phyloP scores from a whole-genome alignment of 768 basidiomycete species.

The Rhizopogon sp. region DNA sequence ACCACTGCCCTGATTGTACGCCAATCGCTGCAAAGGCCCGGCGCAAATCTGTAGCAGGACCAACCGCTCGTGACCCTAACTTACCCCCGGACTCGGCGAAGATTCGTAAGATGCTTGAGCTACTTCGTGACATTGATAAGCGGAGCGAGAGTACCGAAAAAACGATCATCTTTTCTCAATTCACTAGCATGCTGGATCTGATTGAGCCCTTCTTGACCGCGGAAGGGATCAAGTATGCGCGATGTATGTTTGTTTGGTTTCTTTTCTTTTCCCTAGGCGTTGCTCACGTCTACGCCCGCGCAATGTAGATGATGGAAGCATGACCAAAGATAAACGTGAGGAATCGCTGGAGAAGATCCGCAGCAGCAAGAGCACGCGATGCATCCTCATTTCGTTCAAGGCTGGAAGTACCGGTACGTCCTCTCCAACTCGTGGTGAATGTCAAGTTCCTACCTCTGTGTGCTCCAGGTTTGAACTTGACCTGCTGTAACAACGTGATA shows the following conservation, averaged over 20 bases:
- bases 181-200: slow-evolving; percentile 82
- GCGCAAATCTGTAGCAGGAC: slow-evolving; percentile 26
- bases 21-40: slow-evolving; percentile 45
- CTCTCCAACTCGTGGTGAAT: background rate
- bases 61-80: slow-evolving; percentile 16
- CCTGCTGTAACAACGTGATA: slow-evolving; percentile 92
- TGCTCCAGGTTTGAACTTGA: slow-evolving; percentile 73
- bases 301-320: slow-evolving; percentile 78
- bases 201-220: slow-evolving; percentile 79
- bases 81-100: slow-evolving; percentile 80
- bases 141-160: slow-evolving; percentile 66
- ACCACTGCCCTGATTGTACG: slow-evolving; percentile 58
- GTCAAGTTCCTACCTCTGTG: background rate
- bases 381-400: slow-evolving; percentile 95
- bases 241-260: slow-evolving; percentile 61
- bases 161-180: slow-evolving; percentile 95
- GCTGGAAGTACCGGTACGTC: slow-evolving; percentile 84
- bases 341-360: slow-evolving; percentile 70
- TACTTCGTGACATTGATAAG: slow-evolving; percentile 61
- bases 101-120: slow-evolving; percentile 73
- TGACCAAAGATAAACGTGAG: slow-evolving; percentile 75
- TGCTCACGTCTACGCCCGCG: slow-evolving; percentile 5
- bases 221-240: slow-evolving; percentile 64
- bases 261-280: background rate
- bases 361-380: slow-evolving; percentile 46